These are phyloP conservation scores for Erigeron canadensis DNA, from an alignment of 129 eudicot genomes.

Conservation along the genomic window DNA sequence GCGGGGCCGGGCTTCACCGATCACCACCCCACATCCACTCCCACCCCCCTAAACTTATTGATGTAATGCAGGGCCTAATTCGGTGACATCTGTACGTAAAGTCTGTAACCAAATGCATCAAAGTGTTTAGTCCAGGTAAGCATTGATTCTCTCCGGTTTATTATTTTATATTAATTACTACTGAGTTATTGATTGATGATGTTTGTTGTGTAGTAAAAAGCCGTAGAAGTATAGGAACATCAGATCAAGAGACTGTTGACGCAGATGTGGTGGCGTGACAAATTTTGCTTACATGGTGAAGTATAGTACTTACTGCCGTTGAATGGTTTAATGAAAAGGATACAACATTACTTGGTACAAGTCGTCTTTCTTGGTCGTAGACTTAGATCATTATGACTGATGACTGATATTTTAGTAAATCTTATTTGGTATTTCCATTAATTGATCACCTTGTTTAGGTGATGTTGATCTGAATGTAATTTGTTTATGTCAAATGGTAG, in stretches of 20 bases:
- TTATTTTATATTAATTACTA: background rate
- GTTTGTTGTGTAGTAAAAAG: slow-evolving; percentile 53
- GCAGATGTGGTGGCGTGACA: slow-evolving; percentile 25
- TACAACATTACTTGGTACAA: too few species aligned
- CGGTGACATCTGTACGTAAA: slow-evolving; percentile 62
- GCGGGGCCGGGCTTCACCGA: too few species aligned
- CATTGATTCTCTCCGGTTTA: background rate
- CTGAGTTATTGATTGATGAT: background rate
- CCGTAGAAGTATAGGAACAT: slow-evolving; percentile 27
- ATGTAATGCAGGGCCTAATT: slow-evolving; percentile 47
- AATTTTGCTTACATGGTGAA: slow-evolving; percentile 37
- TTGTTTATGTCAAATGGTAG: too few species aligned
- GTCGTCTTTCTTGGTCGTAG: too few species aligned
- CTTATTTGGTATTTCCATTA: too few species aligned
- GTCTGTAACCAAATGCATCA: slow-evolving; percentile 65
- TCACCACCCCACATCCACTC: too few species aligned
- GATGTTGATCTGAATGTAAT: too few species aligned
- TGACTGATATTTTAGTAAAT: too few species aligned
- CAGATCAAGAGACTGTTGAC: slow-evolving; percentile 26
- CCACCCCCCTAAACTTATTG: too few species aligned
- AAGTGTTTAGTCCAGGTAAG: slow-evolving; percentile 82
- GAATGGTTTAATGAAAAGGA: too few species aligned
- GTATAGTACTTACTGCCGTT: background rate
- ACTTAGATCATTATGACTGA: too few species aligned
- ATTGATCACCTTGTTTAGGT: too few species aligned